Evolutionary conservation across 805 yeast genomes (phyloP).

Genomic region (Suhomyces prunicola): DNA sequence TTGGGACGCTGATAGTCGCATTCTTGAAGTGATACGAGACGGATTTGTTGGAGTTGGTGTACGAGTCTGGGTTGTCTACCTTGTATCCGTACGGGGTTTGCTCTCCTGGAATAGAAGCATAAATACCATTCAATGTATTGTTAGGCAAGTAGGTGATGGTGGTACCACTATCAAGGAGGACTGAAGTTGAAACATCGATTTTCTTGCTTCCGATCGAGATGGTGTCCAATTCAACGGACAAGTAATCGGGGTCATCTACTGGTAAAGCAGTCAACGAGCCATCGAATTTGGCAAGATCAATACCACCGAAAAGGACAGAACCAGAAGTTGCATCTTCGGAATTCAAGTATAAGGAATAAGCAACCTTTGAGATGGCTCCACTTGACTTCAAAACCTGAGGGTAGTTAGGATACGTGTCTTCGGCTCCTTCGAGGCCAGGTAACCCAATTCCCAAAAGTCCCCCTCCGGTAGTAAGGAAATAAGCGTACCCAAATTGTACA

Average conservation of each 20-base stretch:
- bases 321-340: slow-evolving; percentile 19
- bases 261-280: slow-evolving; percentile 4
- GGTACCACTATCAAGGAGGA: slow-evolving; percentile 6
- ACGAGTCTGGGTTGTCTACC: slow-evolving; percentile 20
- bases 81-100: background rate
- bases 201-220: slow-evolving; percentile 7
- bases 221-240: background rate
- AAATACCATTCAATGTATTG: background rate
- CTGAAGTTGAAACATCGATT: background rate
- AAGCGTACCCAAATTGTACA: slow-evolving; percentile 7
- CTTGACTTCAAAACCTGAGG: slow-evolving; percentile 22
- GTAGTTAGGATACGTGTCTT: slow-evolving; percentile 11
- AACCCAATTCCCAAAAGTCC: slow-evolving; percentile 10
- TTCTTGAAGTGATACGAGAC: slow-evolving; percentile 59
- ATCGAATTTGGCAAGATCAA: slow-evolving; percentile 23
- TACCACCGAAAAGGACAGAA: slow-evolving; percentile 26
- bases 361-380: slow-evolving; percentile 20
- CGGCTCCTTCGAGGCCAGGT: background rate
- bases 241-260: background rate
- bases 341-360: slow-evolving; percentile 24
- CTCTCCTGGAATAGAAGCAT: background rate
- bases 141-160: slow-evolving; percentile 1
- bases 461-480: background rate
- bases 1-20: slow-evolving; percentile 47
- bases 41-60: background rate